Conservation (phyloP, 106 monocot genomes). For the Allium fistulosum region DNA sequence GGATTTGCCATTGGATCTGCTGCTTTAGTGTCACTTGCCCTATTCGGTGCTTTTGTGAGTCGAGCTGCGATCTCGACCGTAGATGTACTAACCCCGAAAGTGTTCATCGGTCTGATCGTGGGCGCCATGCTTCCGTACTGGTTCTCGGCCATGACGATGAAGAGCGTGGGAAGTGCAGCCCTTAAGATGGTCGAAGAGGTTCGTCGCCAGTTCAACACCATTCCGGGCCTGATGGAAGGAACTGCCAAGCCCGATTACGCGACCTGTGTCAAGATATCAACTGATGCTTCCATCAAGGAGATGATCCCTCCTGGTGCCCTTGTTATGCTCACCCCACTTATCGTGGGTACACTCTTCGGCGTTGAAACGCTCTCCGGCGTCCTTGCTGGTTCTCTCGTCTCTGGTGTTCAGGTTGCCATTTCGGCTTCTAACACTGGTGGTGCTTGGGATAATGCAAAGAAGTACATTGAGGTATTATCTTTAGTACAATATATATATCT, state of each 20-base stretch:
- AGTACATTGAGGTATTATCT: conserved; percentile 81
- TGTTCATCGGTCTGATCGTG: conserved; percentile 31
- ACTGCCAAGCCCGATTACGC: conserved; percentile 69
- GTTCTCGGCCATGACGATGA: conserved; percentile 81
- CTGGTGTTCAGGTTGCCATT: conserved; percentile 79
- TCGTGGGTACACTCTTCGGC: conserved; percentile 68
- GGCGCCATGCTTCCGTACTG: conserved; percentile 67
- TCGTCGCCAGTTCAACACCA: conserved; percentile 64
- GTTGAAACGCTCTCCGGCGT: conserved; percentile 76
- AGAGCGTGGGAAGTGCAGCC: conserved; percentile 48
- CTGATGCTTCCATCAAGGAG: conserved; percentile 85
- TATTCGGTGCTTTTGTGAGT: conserved; percentile 38
- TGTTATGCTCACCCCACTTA: conserved; percentile 76
- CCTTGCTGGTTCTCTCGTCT: conserved; percentile 63
- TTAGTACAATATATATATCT: too few species aligned
- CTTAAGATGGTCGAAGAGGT: conserved; percentile 84
- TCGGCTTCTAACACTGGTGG: conserved; percentile 83
- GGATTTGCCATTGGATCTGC: conserved; percentile 40
- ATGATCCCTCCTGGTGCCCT: conserved; percentile 83
- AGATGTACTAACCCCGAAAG: conserved; percentile 30
- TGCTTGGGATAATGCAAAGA: conserved; percentile 89
- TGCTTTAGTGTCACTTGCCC: conserved; percentile 34
- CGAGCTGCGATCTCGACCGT: conserved; percentile 28
- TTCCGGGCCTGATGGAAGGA: conserved; percentile 73
- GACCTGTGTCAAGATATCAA: conserved; percentile 75